Conservation (phyloP, 208 protist genomes). For the Trypanosoma scelopori region DNA sequence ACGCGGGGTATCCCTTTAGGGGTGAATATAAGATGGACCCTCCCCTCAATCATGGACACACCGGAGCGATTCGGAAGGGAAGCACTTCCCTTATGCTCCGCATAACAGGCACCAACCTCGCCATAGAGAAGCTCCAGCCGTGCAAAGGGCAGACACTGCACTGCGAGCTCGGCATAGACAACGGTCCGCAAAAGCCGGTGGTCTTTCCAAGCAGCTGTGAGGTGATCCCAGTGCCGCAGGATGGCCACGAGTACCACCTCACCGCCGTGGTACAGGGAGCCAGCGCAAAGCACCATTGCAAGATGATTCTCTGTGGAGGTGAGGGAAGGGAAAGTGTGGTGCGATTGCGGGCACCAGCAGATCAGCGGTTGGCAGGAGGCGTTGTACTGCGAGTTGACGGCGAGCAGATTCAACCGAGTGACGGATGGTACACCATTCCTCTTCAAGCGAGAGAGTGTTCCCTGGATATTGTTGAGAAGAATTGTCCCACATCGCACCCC, state of each 20-base stretch:
- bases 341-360: slow-evolving; percentile 54
- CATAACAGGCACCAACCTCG: slow-evolving; percentile 72
- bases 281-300: slow-evolving; percentile 54
- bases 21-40: slow-evolving; percentile 63
- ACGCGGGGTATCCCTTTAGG: slow-evolving; percentile 82
- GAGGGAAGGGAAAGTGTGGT: slow-evolving; percentile 54
- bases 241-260: slow-evolving; percentile 76
- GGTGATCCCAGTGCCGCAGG: slow-evolving; percentile 59
- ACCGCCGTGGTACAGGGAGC: slow-evolving; percentile 50
- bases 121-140: slow-evolving; percentile 70
- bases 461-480: slow-evolving; percentile 30
- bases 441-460: slow-evolving; percentile 60
- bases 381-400: slow-evolving; percentile 67
- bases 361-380: slow-evolving; percentile 24
- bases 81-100: slow-evolving; percentile 54
- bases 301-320: slow-evolving; percentile 69
- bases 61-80: slow-evolving; percentile 38
- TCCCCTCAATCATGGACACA: slow-evolving; percentile 82
- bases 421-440: slow-evolving; percentile 68
- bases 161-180: slow-evolving; percentile 74
- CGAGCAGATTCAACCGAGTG: slow-evolving; percentile 5
- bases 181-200: slow-evolving; percentile 45
- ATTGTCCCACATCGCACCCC: not conserved
- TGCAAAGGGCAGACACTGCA: slow-evolving; percentile 44
- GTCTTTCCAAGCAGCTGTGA: slow-evolving; percentile 32